Evolutionary conservation across 768 basidiomycete genomes (phyloP).

Genomic region (Phylloporus scabripes): DNA sequence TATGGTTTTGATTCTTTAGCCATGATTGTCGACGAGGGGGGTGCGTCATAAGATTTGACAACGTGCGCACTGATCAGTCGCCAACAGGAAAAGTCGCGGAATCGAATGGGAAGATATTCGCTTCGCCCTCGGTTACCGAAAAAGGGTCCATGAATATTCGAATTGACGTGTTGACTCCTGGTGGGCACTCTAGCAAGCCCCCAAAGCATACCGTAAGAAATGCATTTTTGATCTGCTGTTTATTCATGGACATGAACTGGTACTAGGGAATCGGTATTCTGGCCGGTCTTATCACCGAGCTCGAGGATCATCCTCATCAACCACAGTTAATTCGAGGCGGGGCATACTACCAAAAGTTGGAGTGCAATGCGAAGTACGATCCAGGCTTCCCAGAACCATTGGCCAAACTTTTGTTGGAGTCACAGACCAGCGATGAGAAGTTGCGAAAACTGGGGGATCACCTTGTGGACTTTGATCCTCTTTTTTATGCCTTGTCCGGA

Average conservation of each 20-base stretch:
- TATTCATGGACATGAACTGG: neutral
- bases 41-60: constrained; percentile 18
- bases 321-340: constrained; percentile 26
- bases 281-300: constrained; percentile 25
- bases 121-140: constrained; percentile 31
- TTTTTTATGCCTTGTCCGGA: constrained; percentile 19
- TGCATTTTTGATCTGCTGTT: neutral
- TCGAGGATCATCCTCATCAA: constrained; percentile 32
- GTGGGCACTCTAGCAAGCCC: constrained; percentile 55
- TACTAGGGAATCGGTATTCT: constrained; percentile 48
- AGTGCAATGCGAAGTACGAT: constrained; percentile 39
- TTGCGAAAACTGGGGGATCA: constrained; percentile 10
- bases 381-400: constrained; percentile 27
- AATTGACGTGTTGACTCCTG: constrained; percentile 41
- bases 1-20: constrained; percentile 46
- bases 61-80: neutral
- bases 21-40: constrained; percentile 58
- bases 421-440: constrained; percentile 18
- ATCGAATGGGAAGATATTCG: constrained; percentile 28
- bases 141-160: constrained; percentile 42
- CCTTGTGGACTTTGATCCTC: constrained; percentile 20
- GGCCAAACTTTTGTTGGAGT: constrained; percentile 18
- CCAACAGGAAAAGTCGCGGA: constrained; percentile 26
- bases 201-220: constrained; percentile 43
- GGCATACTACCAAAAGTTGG: constrained; percentile 29